Conservation (phyloP, 2,329 filamentous ascomycete genomes). For the Pyrenochaeta sp. region DNA sequence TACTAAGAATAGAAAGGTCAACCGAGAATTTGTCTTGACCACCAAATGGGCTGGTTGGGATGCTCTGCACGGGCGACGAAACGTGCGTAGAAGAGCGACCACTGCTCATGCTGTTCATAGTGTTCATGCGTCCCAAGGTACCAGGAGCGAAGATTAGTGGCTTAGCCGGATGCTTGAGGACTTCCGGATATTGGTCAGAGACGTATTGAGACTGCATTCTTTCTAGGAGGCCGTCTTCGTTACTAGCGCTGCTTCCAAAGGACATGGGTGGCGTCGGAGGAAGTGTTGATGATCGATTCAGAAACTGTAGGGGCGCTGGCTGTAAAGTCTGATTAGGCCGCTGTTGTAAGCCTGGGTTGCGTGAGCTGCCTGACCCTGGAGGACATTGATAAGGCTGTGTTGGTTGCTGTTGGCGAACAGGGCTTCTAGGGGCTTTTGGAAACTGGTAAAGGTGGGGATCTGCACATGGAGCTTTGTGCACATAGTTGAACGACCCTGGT, state of each 20-base stretch:
- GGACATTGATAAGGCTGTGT: neutral
- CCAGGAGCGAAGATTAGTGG: slow-evolving; percentile 10
- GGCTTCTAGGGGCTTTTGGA: slow-evolving; percentile 5
- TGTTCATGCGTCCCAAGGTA: slow-evolving; percentile 16
- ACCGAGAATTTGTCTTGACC: slow-evolving; percentile 20
- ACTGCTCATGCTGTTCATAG: slow-evolving; percentile 19
- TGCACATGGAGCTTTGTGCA: slow-evolving; percentile 2
- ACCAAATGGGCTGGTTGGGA: slow-evolving; percentile 14
- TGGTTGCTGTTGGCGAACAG: neutral
- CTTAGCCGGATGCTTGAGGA: slow-evolving; percentile 7
- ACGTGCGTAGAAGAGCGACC: slow-evolving; percentile 7
- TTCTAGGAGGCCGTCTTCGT: slow-evolving; percentile 19
- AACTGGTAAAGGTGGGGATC: slow-evolving; percentile 1
- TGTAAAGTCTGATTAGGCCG: neutral
- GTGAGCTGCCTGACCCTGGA: neutral
- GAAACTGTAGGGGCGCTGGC: slow-evolving; percentile 15
- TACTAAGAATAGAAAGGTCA: slow-evolving; percentile 12
- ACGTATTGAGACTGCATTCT: slow-evolving; percentile 21
- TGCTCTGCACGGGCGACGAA: neutral
- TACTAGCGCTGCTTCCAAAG: slow-evolving; percentile 10
- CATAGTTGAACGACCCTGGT: slow-evolving; percentile 7
- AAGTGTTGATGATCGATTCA: slow-evolving; percentile 7
- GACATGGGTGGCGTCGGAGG: slow-evolving; percentile 27
- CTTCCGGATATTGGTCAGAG: slow-evolving; percentile 3
- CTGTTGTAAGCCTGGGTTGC: neutral